These are phyloP conservation scores for Tolypocladium amazonense DNA, from an alignment of 2,329 filamentous ascomycete genomes.

Conservation along the genomic window DNA sequence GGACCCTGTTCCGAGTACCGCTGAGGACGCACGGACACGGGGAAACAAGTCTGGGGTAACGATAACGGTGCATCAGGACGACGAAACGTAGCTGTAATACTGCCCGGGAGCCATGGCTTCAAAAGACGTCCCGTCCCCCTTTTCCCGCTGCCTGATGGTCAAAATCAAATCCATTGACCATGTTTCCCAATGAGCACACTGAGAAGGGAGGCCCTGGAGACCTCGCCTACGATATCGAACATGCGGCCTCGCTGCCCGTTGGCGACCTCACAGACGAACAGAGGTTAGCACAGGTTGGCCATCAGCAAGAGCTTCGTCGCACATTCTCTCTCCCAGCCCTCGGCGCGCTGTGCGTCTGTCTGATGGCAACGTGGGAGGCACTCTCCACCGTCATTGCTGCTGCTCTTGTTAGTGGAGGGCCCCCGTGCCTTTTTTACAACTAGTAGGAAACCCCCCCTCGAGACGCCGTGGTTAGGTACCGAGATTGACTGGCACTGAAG, in stretches of 20 bases:
- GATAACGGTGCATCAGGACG: too few relatives aligned
- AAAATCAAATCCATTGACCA: background rate
- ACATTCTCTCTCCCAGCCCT: conserved; percentile 32
- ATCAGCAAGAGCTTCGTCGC: conserved; percentile 17
- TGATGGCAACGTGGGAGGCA: conserved; percentile 43
- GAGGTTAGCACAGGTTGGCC: conserved; percentile 16
- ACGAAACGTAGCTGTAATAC: background rate
- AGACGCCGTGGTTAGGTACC: background rate
- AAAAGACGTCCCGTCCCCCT: background rate
- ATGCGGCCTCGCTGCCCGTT: background rate
- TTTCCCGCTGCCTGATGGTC: too few relatives aligned
- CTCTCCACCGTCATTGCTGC: conserved; percentile 32
- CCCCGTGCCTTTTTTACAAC: conserved; percentile 34
- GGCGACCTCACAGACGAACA: conserved; percentile 9
- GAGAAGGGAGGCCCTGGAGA: background rate
- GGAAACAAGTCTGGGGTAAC: background rate
- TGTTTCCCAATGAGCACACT: background rate
- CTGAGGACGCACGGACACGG: background rate
- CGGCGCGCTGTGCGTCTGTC: conserved; percentile 30
- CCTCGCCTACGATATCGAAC: background rate
- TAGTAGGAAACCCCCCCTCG: conserved; percentile 15
- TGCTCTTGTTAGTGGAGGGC: conserved; percentile 32
- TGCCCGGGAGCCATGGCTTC: background rate
- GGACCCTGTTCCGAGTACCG: background rate
- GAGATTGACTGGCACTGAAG: conserved; percentile 12